phyloP scores from a whole-genome alignment of 495 filamentous ascomycete species.

The Staphylotrichum longicolle region DNA sequence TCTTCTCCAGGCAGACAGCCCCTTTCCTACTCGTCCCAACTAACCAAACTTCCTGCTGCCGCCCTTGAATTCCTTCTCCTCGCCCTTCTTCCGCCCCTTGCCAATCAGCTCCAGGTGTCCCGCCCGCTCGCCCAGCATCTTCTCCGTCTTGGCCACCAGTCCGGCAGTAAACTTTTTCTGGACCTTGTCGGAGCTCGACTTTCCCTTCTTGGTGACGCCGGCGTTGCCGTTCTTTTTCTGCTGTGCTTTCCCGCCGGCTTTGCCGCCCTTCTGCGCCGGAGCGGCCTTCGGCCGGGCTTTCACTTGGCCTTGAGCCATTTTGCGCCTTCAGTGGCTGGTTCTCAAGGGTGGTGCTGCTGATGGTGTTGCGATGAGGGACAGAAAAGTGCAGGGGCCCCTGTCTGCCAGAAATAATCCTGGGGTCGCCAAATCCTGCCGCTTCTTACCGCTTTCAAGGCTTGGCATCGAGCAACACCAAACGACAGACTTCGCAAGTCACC shows the following conservation, averaged over 20 bases:
- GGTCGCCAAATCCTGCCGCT: slow-evolving; percentile 1
- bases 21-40: background rate
- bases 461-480: background rate
- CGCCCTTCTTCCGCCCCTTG: slow-evolving; percentile 43
- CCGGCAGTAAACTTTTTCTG: slow-evolving; percentile 44
- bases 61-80: slow-evolving; percentile 38
- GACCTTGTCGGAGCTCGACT: slow-evolving; percentile 44
- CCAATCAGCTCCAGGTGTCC: slow-evolving; percentile 51
- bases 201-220: slow-evolving; percentile 38
- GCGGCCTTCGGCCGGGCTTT: slow-evolving; percentile 37
- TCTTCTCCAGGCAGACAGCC: too few relatives aligned
- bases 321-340: background rate
- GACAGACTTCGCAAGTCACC: too few relatives aligned
- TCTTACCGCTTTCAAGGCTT: background rate
- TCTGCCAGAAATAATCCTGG: slow-evolving; percentile 3
- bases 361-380: background rate
- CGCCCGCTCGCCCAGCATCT: slow-evolving; percentile 46
- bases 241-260: slow-evolving; percentile 29
- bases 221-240: slow-evolving; percentile 22
- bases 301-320: slow-evolving; percentile 49
- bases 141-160: slow-evolving; percentile 45
- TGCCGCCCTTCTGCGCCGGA: slow-evolving; percentile 27
- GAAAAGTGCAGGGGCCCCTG: background rate
- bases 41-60: slow-evolving; percentile 51
- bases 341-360: background rate